Evolutionary conservation across 169 alveolate species (phyloP).

Genomic region (Plasmodium falciparum): DNA sequence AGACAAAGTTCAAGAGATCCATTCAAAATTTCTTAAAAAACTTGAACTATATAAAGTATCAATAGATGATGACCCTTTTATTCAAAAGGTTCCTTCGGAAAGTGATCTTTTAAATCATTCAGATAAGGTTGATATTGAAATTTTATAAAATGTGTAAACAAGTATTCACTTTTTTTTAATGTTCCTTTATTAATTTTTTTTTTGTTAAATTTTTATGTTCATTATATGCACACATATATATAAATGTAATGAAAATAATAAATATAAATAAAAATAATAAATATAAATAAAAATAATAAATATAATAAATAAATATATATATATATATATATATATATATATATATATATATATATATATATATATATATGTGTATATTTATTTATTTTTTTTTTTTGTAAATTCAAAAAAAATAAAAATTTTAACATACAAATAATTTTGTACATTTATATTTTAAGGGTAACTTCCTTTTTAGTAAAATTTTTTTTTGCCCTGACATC

Average conservation of each 20-base stretch:
- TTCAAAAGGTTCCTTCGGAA: constrained; percentile 71
- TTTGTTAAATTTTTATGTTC: background rate
- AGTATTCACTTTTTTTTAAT: background rate
- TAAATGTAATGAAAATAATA: too few species aligned
- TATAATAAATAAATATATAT: too few species aligned
- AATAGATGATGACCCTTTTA: constrained; percentile 78
- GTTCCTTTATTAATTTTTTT: constrained; percentile 6
- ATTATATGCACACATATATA: background rate
- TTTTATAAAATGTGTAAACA: constrained; percentile 5
- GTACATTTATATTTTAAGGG: too few species aligned
- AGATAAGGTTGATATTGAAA: constrained; percentile 39
- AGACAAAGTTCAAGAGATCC: constrained; percentile 70
- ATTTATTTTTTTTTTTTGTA: too few species aligned
- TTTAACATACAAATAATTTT: too few species aligned
- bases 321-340: background rate
- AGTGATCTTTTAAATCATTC: constrained; percentile 30
- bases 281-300: too few species aligned
- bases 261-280: too few species aligned
- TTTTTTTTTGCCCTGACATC: too few species aligned
- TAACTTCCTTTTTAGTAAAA: too few species aligned
- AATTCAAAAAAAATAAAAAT: too few species aligned
- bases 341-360: background rate
- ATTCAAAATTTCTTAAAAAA: constrained; percentile 63
- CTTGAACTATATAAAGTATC: constrained; percentile 75
- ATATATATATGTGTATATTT: background rate